Evolutionary conservation across 495 filamentous ascomycete species (phyloP).

Genomic region (Thozetella sp.): DNA sequence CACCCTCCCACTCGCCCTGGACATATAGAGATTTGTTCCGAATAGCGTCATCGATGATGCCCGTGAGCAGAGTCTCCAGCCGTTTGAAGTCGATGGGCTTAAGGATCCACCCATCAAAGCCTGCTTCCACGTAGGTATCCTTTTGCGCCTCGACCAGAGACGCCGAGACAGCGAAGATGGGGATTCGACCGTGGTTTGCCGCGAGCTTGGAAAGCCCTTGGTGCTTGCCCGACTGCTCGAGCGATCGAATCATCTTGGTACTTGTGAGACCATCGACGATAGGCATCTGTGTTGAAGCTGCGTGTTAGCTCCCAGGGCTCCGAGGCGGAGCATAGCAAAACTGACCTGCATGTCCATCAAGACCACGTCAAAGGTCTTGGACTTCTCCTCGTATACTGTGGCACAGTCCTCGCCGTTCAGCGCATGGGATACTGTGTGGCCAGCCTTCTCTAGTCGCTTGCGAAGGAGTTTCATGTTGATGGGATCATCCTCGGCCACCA

Average conservation of each 20-base stretch:
- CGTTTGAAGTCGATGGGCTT: constrained; percentile 77
- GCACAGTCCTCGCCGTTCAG: constrained; percentile 90
- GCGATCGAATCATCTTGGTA: constrained; percentile 78
- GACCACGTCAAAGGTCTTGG: constrained; percentile 72
- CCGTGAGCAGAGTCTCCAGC: constrained; percentile 59
- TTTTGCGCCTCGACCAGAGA: constrained; percentile 74
- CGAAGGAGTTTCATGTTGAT: constrained; percentile 87
- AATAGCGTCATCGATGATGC: constrained; percentile 51
- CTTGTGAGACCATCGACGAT: constrained; percentile 87
- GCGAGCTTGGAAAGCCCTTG: constrained; percentile 48
- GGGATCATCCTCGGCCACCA: constrained; percentile 92
- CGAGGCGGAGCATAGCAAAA: constrained; percentile 4
- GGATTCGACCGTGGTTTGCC: constrained; percentile 57
- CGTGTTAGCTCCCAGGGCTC: not conserved
- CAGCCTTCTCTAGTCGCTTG: constrained; percentile 80
- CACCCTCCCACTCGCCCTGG: constrained; percentile 69
- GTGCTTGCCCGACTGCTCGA: constrained; percentile 52
- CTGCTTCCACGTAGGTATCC: constrained; percentile 72
- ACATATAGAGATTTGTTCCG: constrained; percentile 55
- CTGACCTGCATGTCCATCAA: constrained; percentile 95
- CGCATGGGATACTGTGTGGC: constrained; percentile 72
- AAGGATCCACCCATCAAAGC: constrained; percentile 90
- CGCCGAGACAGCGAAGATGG: constrained; percentile 90
- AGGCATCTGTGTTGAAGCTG: constrained; percentile 72
- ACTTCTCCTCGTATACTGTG: constrained; percentile 61